A percentile compares a stretch with the other conserved stretches of the same genome.
Evolutionary conservation across 306 rosid species (phyloP).

Genomic region (Gleditsia sinensis): DNA sequence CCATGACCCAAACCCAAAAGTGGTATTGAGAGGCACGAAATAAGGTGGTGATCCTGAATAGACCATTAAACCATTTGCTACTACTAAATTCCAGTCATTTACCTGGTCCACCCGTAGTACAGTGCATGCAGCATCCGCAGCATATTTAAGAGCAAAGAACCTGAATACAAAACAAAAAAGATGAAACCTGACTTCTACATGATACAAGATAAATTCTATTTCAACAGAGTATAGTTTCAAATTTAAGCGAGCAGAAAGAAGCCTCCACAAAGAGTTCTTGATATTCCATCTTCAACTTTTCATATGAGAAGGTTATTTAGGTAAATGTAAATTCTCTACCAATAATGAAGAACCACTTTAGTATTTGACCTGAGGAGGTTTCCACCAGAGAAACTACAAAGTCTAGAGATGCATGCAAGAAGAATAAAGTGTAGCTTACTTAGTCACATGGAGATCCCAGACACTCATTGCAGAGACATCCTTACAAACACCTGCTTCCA

Average conservation of each 20-base stretch:
- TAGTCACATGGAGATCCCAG: constrained; percentile 89
- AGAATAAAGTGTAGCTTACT: constrained; percentile 53
- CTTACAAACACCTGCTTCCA: constrained; percentile 77
- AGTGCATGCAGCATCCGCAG: constrained; percentile 95
- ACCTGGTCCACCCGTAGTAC: constrained; percentile 95
- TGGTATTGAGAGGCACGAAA: not conserved
- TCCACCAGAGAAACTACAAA: not conserved
- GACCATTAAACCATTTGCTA: not conserved
- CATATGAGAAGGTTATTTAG: not conserved
- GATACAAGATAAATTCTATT: not conserved
- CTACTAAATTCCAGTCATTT: constrained; percentile 26
- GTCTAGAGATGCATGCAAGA: not conserved
- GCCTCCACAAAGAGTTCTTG: not conserved
- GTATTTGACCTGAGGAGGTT: not conserved
- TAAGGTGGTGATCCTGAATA: not conserved
- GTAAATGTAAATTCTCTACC: not conserved
- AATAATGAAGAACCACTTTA: not conserved
- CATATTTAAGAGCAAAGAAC: constrained; percentile 88
- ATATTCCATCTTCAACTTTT: not conserved
- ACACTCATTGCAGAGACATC: constrained; percentile 62
- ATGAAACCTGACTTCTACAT: constrained; percentile 6
- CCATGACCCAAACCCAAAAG: not conserved
- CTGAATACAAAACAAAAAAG: constrained; percentile 44
- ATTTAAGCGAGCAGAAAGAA: constrained; percentile 7
- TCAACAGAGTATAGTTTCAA: not conserved